Percentiles rank a stretch among this genome's conserved stretches.
phyloP scores from a whole-genome alignment of 805 yeast species.

The Gaillardinia entomophila region DNA sequence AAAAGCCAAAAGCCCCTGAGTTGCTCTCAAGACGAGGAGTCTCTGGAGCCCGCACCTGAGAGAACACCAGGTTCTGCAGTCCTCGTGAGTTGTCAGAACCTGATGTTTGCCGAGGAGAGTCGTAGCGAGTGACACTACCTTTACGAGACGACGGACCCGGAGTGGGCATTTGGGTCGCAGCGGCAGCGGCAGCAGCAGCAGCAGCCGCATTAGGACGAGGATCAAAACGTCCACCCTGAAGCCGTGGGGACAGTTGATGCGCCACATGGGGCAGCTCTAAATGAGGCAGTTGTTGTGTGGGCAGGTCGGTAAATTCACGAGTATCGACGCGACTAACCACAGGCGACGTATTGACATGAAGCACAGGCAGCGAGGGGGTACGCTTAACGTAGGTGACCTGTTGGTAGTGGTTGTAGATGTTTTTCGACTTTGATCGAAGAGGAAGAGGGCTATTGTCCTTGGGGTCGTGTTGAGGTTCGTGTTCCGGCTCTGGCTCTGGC shows the following conservation, averaged over 20 bases:
- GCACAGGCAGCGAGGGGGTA: background rate
- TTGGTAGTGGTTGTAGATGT: conserved; percentile 28
- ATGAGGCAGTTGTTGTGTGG: no score
- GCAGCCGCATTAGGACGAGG: conserved; percentile 13
- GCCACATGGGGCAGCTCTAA: no score
- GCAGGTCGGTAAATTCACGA: no score
- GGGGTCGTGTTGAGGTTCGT: conserved; percentile 3
- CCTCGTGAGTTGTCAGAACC: background rate
- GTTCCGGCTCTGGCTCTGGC: no score
- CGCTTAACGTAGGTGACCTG: conserved; percentile 7
- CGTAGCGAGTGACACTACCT: no score
- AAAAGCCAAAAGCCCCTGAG: no score
- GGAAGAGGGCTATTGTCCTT: conserved; percentile 8
- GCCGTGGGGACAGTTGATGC: no score
- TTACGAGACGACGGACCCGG: no score
- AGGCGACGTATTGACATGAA: background rate
- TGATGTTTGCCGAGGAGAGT: background rate
- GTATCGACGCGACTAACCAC: background rate
- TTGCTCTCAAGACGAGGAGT: no score
- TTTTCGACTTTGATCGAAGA: conserved; percentile 19
- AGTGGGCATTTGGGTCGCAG: no score
- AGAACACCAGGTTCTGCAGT: background rate
- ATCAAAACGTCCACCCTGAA: no score
- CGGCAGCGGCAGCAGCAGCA: conserved; percentile 1
- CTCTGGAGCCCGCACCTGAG: no score